Conservation (phyloP, 2,329 filamentous ascomycete genomes). For the Nothopassalora personata region DNA sequence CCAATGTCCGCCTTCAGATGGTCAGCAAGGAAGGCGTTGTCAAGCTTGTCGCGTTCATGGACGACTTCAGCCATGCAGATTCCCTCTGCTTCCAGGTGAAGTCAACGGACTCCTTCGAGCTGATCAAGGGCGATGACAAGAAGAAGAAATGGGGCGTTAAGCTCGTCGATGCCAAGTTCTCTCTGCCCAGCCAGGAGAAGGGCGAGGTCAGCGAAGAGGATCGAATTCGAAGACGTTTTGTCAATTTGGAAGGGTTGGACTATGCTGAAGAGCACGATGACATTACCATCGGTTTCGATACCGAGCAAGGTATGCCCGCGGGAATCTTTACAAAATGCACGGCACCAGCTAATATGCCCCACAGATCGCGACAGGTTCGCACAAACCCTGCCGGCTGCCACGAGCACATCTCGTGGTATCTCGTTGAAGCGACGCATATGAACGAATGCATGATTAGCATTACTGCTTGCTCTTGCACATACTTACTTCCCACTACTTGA, state of each 20-base stretch:
- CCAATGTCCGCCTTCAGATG: conserved; percentile 72
- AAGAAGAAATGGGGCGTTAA: conserved; percentile 63
- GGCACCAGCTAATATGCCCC: neutral
- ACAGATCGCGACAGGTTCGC: conserved; percentile 44
- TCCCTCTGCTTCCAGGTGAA: conserved; percentile 87
- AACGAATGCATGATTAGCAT: neutral
- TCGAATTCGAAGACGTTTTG: conserved; percentile 62
- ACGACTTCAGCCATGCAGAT: conserved; percentile 78
- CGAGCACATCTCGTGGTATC: conserved; percentile 37
- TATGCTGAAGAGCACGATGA: conserved; percentile 91
- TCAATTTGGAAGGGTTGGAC: conserved; percentile 81
- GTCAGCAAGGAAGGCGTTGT: conserved; percentile 68
- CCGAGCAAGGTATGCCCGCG: conserved; percentile 45
- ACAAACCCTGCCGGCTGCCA: conserved; percentile 41
- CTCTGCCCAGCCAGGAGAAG: conserved; percentile 58
- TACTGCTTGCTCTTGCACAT: neutral
- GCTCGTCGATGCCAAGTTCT: conserved; percentile 86
- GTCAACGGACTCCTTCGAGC: conserved; percentile 76
- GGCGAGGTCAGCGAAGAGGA: conserved; percentile 51
- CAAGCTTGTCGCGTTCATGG: conserved; percentile 80
- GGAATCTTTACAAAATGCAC: neutral
- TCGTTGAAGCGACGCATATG: conserved; percentile 38
- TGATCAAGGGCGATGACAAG: conserved; percentile 36
- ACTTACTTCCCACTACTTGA: neutral
- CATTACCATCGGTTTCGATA: conserved; percentile 79